Evolutionary conservation across 768 basidiomycete genomes (phyloP).

Genomic region (Mrakia gelida): DNA sequence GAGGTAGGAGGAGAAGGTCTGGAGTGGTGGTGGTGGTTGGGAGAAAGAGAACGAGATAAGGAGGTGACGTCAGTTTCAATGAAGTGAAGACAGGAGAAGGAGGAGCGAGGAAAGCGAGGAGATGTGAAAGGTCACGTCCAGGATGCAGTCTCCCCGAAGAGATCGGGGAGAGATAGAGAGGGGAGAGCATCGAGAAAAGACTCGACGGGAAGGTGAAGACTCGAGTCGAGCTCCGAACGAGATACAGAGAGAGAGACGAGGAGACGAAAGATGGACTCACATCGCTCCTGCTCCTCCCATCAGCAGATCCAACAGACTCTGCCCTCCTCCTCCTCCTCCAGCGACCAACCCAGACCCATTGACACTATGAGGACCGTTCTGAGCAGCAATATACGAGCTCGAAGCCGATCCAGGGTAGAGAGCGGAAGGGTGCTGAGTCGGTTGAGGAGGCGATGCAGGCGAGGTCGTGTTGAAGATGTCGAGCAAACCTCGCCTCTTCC

Average conservation of each 20-base stretch:
- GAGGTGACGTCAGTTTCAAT: not conserved
- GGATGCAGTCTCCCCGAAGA: not conserved
- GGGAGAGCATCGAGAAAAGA: no score
- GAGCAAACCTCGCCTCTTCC: not conserved
- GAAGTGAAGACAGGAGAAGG: not conserved
- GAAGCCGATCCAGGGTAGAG: not conserved
- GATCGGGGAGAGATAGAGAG: not conserved
- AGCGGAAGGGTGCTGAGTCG: not conserved
- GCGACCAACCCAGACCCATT: not conserved
- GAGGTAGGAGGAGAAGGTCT: not conserved
- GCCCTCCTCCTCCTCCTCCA: not conserved
- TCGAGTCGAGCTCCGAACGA: no score
- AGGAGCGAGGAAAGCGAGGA: not conserved
- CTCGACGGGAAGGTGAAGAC: no score
- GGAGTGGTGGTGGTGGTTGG: not conserved
- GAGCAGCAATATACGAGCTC: no score
- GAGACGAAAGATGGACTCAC: not conserved
- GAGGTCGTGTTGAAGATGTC: constrained; percentile 9
- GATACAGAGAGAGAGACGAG: not conserved
- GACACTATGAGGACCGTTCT: not conserved
- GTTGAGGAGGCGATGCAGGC: not conserved
- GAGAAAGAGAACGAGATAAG: not conserved
- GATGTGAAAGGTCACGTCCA: not conserved
- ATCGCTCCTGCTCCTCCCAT: not conserved
- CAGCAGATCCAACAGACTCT: not conserved